Percentiles rank a stretch among this genome's conserved stretches.
These are phyloP conservation scores for Leonotis leonurus DNA, from an alignment of 257 asterid genomes.

Conservation along the genomic window DNA sequence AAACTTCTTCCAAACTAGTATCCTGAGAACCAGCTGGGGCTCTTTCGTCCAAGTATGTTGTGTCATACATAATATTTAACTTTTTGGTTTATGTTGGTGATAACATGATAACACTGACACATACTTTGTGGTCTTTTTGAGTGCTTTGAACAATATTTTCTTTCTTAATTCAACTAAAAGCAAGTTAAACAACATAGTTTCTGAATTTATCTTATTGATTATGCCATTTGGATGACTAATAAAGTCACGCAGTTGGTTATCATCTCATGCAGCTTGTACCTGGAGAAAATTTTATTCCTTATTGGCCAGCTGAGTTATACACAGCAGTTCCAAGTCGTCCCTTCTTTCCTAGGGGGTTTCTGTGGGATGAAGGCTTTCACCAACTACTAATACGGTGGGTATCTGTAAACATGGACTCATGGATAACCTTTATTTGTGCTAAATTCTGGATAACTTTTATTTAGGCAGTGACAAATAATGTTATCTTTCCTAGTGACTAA, in stretches of 20 bases:
- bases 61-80: too few species aligned
- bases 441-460: neutral
- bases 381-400: constrained; percentile 84
- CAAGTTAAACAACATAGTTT: neutral
- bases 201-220: constrained; percentile 5
- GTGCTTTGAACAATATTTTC: neutral
- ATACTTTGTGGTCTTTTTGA: constrained; percentile 10
- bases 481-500: neutral
- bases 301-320: constrained; percentile 98
- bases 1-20: too few species aligned
- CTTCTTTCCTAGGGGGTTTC: constrained; percentile 93
- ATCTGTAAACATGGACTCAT: constrained; percentile 9
- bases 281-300: constrained; percentile 47
- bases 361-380: constrained; percentile 99
- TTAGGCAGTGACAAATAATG: neutral
- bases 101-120: too few species aligned
- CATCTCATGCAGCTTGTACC: constrained; percentile 53
- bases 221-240: constrained; percentile 28
- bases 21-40: too few species aligned
- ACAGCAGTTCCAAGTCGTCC: constrained; percentile 99
- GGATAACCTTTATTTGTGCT: neutral
- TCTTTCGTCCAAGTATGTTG: too few species aligned
- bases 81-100: too few species aligned
- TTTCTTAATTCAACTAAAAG: neutral
- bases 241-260: constrained; percentile 34